These are phyloP conservation scores for Corchorus capsularis DNA, from an alignment of 345 rosid species.

Conservation along the genomic window DNA sequence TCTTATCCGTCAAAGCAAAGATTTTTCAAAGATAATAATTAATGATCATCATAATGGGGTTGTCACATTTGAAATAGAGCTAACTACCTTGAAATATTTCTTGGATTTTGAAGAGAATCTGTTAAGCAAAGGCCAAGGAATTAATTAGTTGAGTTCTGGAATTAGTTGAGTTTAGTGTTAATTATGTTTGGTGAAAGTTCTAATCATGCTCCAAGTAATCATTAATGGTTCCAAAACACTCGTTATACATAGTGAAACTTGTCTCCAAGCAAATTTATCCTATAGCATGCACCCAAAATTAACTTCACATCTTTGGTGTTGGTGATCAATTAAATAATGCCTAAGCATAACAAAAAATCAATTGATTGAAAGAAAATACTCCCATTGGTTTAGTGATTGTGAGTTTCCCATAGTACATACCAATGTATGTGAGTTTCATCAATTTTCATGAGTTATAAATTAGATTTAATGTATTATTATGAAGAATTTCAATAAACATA, in stretches of 20 bases:
- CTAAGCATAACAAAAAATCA: no score
- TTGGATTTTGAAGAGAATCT: background rate
- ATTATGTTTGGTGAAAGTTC: background rate
- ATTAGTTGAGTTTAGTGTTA: background rate
- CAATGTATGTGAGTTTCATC: no score
- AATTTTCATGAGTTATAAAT: no score
- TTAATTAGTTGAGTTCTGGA: conserved; percentile 11
- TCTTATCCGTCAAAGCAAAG: background rate
- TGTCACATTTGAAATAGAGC: background rate
- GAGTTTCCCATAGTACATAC: no score
- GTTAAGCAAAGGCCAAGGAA: background rate
- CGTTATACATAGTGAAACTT: background rate
- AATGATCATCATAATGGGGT: background rate
- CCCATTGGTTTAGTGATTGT: no score
- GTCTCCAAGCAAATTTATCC: background rate
- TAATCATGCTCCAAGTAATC: background rate
- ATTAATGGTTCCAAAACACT: conserved; percentile 4
- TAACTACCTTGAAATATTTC: conserved; percentile 10
- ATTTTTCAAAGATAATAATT: background rate
- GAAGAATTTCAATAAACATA: no score
- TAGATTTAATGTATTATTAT: no score
- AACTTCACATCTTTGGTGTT: no score
- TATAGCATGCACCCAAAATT: no score
- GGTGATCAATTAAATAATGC: no score
- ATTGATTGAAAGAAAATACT: no score